Evolutionary conservation across 805 yeast species (phyloP), one percentile per base, ranked within the genome.

Genomic region (Lipomyces lipofer): DNA sequence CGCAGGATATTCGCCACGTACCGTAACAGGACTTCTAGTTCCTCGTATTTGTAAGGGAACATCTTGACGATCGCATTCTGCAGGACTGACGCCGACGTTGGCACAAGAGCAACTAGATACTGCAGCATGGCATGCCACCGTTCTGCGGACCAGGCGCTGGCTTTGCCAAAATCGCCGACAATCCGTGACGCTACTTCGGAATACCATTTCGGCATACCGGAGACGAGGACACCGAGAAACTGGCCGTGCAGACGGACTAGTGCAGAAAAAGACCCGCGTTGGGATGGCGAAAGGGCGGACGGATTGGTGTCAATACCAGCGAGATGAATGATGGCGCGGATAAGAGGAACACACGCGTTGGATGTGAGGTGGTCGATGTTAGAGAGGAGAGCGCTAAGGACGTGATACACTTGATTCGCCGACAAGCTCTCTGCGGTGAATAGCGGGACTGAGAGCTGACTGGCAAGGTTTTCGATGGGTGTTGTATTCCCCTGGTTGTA

Each of bases 161-260:
- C 58, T 19, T 17, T 19, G 1, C 67, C 71, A 63, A 92, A 86
- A 64, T 83, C 89, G 17, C 75, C 64, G 9, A 90, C 78, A n/a
- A 92, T 70, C 54, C 80, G 78, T 56, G 77, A 74, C 19, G 87
- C 83, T n/a, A 92, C 88, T 55, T 88, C 95, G 59, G 81, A 79
- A 81, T 94, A 83, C 88, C 95, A 92, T 69, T 84, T 88, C 6
- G 98, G 98, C 56, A 84, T 77, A 43, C 92, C 86, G 2, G 95
- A 85, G 35, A 91, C 87, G 49, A 92, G 76, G 25, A 91, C 87
- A 43, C 82, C 78, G 43, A 88, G 72, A 69, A 94, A 94, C 42
- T 82, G 84, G 44, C 85, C 78, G 69, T 86, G 90, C 44, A 76
- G 72, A 46, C 75, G 73, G 5, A 56, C 32, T 10, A 53, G 33